A percentile compares a stretch with the other conserved stretches of the same genome.
Conservation (phyloP, 805 yeast genomes). For the Candida qinlingensis region DNA sequence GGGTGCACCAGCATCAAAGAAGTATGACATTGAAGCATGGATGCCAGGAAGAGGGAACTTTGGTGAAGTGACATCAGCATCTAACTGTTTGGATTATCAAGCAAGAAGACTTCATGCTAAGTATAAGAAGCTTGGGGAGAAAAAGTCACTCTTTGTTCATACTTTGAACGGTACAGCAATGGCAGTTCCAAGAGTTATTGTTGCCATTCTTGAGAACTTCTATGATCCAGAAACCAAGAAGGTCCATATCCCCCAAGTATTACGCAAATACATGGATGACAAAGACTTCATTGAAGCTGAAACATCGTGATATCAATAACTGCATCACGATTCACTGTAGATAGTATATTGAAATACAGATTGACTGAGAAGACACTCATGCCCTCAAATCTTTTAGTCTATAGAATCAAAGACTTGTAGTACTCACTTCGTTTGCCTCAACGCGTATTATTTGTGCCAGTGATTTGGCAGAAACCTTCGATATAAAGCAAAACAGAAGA, state of each 20-base stretch:
- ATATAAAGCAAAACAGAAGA: too few species aligned
- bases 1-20: slow-evolving; percentile 90
- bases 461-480: too few species aligned
- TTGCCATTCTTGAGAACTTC: slow-evolving; percentile 84
- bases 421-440: too few species aligned
- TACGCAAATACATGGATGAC: slow-evolving; percentile 71
- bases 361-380: too few species aligned
- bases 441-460: too few species aligned
- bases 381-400: too few species aligned
- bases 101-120: slow-evolving; percentile 74
- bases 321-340: too few species aligned
- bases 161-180: slow-evolving; percentile 94
- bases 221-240: slow-evolving; percentile 54
- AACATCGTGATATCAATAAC: too few species aligned
- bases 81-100: slow-evolving; percentile 91
- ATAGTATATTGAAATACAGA: too few species aligned
- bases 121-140: slow-evolving; percentile 33
- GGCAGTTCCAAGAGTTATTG: slow-evolving; percentile 88
- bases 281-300: slow-evolving; percentile 21
- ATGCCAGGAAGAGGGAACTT: slow-evolving; percentile 94
- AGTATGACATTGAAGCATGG: slow-evolving; percentile 94
- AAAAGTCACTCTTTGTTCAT: slow-evolving; percentile 48
- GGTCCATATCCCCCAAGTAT: slow-evolving; percentile 60
- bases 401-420: too few species aligned
- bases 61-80: slow-evolving; percentile 90